Evolutionary conservation across 768 basidiomycete species (phyloP), one percentile per base, ranked within the genome.

Genomic region (Hypsizygus marmoreus): DNA sequence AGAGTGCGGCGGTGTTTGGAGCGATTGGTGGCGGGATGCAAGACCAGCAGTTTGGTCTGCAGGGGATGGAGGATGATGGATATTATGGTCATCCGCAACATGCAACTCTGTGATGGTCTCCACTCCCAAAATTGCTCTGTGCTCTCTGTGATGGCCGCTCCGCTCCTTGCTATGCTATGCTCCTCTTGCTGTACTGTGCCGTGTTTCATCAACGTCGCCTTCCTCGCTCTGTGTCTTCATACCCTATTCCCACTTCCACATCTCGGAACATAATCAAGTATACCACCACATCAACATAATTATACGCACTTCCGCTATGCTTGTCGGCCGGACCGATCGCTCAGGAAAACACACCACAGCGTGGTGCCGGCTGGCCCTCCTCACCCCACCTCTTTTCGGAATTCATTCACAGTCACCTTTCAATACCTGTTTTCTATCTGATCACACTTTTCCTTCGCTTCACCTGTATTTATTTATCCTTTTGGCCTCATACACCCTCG

Each of bases 1-100:
- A 50, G 23, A 36, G 43, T 7, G 26, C 36, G 23, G 25, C 20
- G 8, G 31, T 36, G 38, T 58, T 50, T 38, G 50, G n/a, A n/a
- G n/a, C 16, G 7, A 29, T 52, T 34, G 49, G 49, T 19, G 50
- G 49, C 1, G 39, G 17, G 4, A 30, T 56, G 40, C 36, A 46
- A 17, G 55, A 54, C 12, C 56, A 55, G 40, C 51, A 40, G 47
- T 60, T 51, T 41, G 49, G 50, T 13, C 16, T 57, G 13, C 53
- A 57, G 30, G 20, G 41, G 13, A 45, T 54, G 40, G 53, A 52
- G 4, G 49, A 51, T 7, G 53, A 51, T 26, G 31, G 49, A 25
- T 59, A 45, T 40, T 57, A 53, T 35, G 10, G 41, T 8, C 52
- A 51, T 22, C 26, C 46, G 7, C 47, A 53, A 3, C 53, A 55